phyloP scores from a whole-genome alignment of 2,329 filamentous ascomycete species.

The Aspergillus sp. region DNA sequence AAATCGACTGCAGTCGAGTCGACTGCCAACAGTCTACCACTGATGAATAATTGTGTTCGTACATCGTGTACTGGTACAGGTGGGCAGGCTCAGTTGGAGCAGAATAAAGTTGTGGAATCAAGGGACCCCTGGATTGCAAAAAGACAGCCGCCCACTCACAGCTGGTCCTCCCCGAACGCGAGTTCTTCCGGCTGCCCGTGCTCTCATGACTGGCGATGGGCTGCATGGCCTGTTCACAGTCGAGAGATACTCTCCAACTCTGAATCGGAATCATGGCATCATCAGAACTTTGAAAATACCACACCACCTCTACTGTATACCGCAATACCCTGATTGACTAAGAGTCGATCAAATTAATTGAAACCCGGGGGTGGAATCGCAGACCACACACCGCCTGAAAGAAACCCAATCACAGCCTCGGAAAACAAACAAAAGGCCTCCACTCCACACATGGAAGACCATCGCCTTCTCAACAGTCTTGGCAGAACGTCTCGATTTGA shows the following conservation, averaged over 20 bases:
- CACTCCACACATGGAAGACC: constrained; percentile 1
- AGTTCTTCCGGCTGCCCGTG: constrained; percentile 4
- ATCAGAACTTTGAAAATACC: background rate
- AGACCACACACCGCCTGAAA: constrained; percentile 10
- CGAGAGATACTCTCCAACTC: background rate
- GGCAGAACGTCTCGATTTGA: background rate
- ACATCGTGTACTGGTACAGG: no score
- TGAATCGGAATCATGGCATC: no score
- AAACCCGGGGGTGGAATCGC: constrained; percentile 9
- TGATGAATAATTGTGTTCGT: no score
- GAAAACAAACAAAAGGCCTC: background rate
- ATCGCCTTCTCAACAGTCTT: constrained; percentile 19
- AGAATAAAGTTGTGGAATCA: background rate
- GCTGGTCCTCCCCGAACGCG: constrained; percentile 7
- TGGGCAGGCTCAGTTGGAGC: no score
- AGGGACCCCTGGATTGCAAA: background rate
- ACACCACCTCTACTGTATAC: background rate
- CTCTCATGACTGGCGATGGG: background rate
- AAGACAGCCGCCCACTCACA: background rate
- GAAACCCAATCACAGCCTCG: constrained; percentile 2
- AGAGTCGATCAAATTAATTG: background rate
- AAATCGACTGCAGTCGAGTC: no score
- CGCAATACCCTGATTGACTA: background rate
- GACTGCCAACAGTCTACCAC: no score
- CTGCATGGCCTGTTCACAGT: background rate